Conservation (phyloP, 805 yeast species). For the Starmerella tilneyi region DNA sequence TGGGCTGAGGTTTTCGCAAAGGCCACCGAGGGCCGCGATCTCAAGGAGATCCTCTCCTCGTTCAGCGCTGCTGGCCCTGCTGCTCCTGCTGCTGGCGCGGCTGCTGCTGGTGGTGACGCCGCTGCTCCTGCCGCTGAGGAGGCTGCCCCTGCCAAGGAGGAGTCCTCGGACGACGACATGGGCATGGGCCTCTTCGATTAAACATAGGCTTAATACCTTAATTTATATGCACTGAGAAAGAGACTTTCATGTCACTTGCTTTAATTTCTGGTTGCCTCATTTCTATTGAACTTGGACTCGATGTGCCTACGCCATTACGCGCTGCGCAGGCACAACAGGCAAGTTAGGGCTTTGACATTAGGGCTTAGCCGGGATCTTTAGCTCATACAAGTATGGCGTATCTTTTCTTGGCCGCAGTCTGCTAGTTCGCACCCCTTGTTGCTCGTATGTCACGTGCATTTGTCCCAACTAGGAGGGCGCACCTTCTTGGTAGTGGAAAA, state of each 20-base stretch:
- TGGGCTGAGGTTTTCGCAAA: conserved; percentile 80
- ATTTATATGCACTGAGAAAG: conserved; percentile 11
- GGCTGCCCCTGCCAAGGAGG: conserved; percentile 52
- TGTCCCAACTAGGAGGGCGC: conserved; percentile 5
- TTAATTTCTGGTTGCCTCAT: no score
- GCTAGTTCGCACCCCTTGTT: not conserved
- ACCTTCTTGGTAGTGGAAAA: conserved; percentile 1
- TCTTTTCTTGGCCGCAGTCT: no score
- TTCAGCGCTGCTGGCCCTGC: conserved; percentile 70
- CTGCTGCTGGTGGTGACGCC: conserved; percentile 48
- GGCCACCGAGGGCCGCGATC: conserved; percentile 75
- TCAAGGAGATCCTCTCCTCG: conserved; percentile 62
- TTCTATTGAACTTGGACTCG: no score
- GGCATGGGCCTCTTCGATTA: conserved; percentile 99
- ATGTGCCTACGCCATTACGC: no score
- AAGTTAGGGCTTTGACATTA: no score
- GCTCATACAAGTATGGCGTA: no score
- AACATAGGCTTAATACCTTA: conserved; percentile 26
- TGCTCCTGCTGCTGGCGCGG: conserved; percentile 96
- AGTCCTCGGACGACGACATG: conserved; percentile 61
- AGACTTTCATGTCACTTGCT: no score
- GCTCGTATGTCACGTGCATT: not conserved
- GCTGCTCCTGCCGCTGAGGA: conserved; percentile 65
- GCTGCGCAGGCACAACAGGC: no score
- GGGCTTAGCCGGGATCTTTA: no score